phyloP scores from a whole-genome alignment of 257 asterid genomes.

The Hygrophila difformis region DNA sequence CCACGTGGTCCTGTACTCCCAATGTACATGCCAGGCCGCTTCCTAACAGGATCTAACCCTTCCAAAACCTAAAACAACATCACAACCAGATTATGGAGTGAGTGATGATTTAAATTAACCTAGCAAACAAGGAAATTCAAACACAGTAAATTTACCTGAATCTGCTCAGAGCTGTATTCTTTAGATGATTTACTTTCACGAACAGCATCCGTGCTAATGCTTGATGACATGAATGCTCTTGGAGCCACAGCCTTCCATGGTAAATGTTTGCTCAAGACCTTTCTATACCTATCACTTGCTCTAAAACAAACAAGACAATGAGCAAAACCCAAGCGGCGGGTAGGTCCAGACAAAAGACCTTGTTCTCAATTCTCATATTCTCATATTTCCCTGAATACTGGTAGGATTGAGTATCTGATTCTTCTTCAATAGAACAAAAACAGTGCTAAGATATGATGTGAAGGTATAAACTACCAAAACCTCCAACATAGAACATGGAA shows the following conservation, averaged over 20 bases:
- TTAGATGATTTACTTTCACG: conserved; percentile 39
- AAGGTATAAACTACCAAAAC: too few relatives aligned
- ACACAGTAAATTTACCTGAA: conserved; percentile 56
- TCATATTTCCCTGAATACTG: too few relatives aligned
- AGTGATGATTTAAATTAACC: conserved; percentile 2
- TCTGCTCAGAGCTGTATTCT: conserved; percentile 92
- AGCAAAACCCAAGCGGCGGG: neutral
- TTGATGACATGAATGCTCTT: conserved; percentile 76
- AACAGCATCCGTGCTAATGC: conserved; percentile 49
- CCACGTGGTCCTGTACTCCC: conserved; percentile 96
- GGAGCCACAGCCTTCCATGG: conserved; percentile 38
- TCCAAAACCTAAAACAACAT: conserved; percentile 63
- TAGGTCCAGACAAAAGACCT: neutral
- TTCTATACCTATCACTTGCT: conserved; percentile 37
- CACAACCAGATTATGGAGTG: conserved; percentile 6
- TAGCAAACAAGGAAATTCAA: conserved; percentile 6
- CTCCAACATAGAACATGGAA: neutral
- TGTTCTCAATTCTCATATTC: too few relatives aligned
- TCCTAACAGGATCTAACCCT: conserved; percentile 93
- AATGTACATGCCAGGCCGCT: conserved; percentile 95
- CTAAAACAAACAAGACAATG: conserved; percentile 30
- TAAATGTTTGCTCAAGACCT: conserved; percentile 27
- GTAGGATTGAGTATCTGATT: too few relatives aligned
- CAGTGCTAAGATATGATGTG: too few relatives aligned
- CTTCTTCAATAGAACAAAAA: too few relatives aligned